phyloP scores from a whole-genome alignment of 257 asterid species.

The Ocimum tenuiflorum region DNA sequence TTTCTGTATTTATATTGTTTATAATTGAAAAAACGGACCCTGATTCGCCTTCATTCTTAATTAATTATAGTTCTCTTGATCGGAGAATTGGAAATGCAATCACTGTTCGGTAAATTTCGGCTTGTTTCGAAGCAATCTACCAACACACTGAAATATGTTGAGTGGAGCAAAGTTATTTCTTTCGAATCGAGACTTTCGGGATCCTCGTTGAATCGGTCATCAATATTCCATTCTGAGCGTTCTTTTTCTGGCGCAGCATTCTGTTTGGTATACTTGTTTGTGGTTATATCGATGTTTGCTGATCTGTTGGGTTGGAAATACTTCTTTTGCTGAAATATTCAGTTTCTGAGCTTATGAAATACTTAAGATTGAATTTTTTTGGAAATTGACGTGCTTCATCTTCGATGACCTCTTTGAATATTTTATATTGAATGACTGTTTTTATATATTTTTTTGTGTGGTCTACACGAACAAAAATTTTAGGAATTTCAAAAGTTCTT shows the following conservation, averaged over 20 bases:
- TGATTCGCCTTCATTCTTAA: neutral
- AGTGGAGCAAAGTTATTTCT: slow-evolving; percentile 9
- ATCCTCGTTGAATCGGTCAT: slow-evolving; percentile 15
- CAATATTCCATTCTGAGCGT: slow-evolving; percentile 13
- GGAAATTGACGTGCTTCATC: neutral
- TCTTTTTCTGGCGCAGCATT: slow-evolving; percentile 22
- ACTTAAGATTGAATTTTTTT: slow-evolving; percentile 7
- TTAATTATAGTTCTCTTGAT: slow-evolving; percentile 22
- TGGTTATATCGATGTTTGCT: neutral
- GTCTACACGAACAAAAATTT: neutral
- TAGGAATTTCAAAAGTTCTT: neutral
- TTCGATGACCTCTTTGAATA: neutral
- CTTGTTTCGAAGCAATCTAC: slow-evolving; percentile 29
- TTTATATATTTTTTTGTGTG: neutral
- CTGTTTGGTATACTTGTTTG: slow-evolving; percentile 22
- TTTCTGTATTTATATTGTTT: neutral
- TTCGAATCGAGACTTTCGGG: slow-evolving; percentile 18
- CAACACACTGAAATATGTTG: slow-evolving; percentile 28
- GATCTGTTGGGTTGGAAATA: neutral
- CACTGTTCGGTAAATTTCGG: slow-evolving; percentile 39
- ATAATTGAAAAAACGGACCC: neutral
- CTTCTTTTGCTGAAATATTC: neutral
- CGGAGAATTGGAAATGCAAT: slow-evolving; percentile 38
- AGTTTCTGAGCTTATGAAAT: slow-evolving; percentile 4
- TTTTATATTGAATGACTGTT: neutral